A percentile compares a stretch with the other conserved stretches of the same genome.
Evolutionary conservation across 495 filamentous ascomycete genomes (phyloP).

Genomic region (Penicillium paradoxum): DNA sequence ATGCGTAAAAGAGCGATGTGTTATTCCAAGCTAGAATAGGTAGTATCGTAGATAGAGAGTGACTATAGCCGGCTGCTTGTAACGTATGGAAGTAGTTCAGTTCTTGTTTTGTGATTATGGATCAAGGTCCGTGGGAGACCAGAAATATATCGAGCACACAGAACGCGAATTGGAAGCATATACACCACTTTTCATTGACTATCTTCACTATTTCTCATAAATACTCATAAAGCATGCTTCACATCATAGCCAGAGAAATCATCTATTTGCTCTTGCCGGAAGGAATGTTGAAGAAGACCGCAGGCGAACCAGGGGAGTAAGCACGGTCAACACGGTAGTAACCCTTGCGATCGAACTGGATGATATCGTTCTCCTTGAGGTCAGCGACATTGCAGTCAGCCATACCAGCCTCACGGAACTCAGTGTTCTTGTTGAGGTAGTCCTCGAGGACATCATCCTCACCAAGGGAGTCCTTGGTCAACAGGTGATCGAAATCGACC

Average conservation of each 20-base stretch:
- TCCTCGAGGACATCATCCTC: conserved; percentile 79
- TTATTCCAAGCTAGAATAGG: no score
- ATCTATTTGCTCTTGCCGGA: conserved; percentile 56
- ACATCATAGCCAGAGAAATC: not conserved
- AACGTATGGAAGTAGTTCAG: no score
- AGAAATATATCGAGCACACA: not conserved
- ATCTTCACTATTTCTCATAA: not conserved
- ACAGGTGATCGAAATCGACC: conserved; percentile 86
- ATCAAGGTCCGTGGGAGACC: no score
- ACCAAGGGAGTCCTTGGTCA: conserved; percentile 84
- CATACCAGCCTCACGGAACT: conserved; percentile 66
- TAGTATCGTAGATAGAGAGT: no score
- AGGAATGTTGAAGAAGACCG: conserved; percentile 76
- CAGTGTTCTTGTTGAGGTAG: conserved; percentile 69
- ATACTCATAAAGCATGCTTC: conserved; percentile 5
- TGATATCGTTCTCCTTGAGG: conserved; percentile 76
- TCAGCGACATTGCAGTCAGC: conserved; percentile 76
- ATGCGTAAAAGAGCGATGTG: no score
- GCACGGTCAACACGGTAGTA: conserved; percentile 76
- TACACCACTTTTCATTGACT: not conserved
- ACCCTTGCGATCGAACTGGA: conserved; percentile 91
- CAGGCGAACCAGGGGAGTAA: conserved; percentile 53
- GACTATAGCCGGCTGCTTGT: no score
- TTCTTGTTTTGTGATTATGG: no score
- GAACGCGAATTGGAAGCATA: not conserved